Evolutionary conservation across 768 basidiomycete genomes (phyloP).

Genomic region (Rossbeevera mucosa): DNA sequence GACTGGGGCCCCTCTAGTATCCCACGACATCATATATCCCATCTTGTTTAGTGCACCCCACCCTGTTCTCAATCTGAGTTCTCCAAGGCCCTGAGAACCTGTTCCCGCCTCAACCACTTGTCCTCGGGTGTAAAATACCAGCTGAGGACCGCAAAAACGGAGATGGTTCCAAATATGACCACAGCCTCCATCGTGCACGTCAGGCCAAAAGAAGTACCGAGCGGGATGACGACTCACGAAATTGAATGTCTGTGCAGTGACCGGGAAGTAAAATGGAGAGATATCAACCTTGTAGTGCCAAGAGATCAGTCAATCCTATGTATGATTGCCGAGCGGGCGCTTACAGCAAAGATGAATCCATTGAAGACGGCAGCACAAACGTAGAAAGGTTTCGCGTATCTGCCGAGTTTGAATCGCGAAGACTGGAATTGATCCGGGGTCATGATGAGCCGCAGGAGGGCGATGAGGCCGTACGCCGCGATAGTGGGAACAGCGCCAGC

Average conservation of each 20-base stretch:
- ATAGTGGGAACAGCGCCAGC: constrained; percentile 85
- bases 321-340: constrained; percentile 25
- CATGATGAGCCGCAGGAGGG: constrained; percentile 67
- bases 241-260: constrained; percentile 72
- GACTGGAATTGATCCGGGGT: constrained; percentile 72
- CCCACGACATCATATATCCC: constrained; percentile 2
- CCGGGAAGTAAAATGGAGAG: constrained; percentile 87
- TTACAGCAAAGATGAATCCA: constrained; percentile 63
- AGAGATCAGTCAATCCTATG: constrained; percentile 1
- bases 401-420: constrained; percentile 71
- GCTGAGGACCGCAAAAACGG: constrained; percentile 68
- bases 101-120: constrained; percentile 72
- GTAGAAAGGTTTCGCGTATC: constrained; percentile 64
- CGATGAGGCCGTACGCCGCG: constrained; percentile 82
- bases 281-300: constrained; percentile 55
- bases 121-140: constrained; percentile 80
- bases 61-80: constrained; percentile 9
- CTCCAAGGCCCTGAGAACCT: constrained; percentile 49
- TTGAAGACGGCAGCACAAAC: constrained; percentile 67
- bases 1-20: constrained; percentile 48
- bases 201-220: constrained; percentile 1
- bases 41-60: background rate
- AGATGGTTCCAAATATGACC: constrained; percentile 76
- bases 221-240: constrained; percentile 51
- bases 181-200: constrained; percentile 46